A percentile compares a stretch with the other conserved stretches of the same genome.
phyloP scores from a whole-genome alignment of 352 stramenopile genomes.

The Globisporangium paroecandrum region DNA sequence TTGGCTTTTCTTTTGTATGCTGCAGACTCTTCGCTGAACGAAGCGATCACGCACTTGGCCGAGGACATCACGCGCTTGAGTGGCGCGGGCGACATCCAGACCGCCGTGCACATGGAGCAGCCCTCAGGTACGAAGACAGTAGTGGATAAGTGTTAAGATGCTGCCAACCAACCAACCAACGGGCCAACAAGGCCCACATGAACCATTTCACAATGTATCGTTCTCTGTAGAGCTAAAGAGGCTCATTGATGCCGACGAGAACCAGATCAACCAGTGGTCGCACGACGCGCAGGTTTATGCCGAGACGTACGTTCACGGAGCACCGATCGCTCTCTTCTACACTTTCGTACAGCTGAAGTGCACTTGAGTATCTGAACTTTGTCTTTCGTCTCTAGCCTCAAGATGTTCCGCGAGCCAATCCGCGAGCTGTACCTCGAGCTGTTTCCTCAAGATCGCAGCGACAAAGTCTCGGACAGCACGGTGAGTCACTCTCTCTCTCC shows the following conservation, averaged over 20 bases:
- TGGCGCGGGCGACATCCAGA: constrained; percentile 37
- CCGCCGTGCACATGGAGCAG: constrained; percentile 36
- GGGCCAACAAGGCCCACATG: not conserved
- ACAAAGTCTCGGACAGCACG: constrained; percentile 39
- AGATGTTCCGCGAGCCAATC: constrained; percentile 49
- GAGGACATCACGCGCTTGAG: constrained; percentile 56
- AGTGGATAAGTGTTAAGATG: not conserved
- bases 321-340: not conserved
- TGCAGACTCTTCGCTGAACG: constrained; percentile 41
- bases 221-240: constrained; percentile 39
- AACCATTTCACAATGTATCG: not conserved
- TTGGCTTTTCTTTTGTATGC: not conserved
- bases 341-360: not conserved
- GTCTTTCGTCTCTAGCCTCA: constrained; percentile 25
- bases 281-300: constrained; percentile 44
- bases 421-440: constrained; percentile 51
- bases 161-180: too few relatives aligned
- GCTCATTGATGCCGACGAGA: constrained; percentile 43
- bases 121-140: constrained; percentile 29
- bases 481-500: constrained; percentile 16
- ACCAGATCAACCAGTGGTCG: constrained; percentile 45
- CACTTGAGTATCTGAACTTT: not conserved
- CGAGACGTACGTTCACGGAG: constrained; percentile 33
- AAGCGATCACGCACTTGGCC: constrained; percentile 44
- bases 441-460: constrained; percentile 35